Evolutionary conservation across 768 basidiomycete genomes (phyloP).

Genomic region (Jaapia argillacea): DNA sequence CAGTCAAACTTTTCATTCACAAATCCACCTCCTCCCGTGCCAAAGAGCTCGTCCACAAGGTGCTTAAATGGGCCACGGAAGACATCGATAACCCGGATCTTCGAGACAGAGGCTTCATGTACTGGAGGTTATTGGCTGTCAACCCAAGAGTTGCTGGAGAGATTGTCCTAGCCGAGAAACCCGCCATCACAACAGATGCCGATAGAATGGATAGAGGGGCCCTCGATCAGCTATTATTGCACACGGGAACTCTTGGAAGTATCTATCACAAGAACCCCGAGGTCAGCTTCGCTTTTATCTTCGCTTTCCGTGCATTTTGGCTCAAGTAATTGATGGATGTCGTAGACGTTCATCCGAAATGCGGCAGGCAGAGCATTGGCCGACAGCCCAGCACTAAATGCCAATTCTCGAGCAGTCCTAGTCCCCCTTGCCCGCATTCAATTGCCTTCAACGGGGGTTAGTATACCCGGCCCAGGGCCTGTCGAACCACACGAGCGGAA

Average conservation of each 20-base stretch:
- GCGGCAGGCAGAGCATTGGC: slow-evolving; percentile 73
- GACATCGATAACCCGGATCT: slow-evolving; percentile 98
- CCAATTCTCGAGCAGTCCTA: slow-evolving; percentile 64
- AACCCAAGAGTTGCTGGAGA: slow-evolving; percentile 83
- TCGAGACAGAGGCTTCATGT: slow-evolving; percentile 97
- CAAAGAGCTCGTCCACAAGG: slow-evolving; percentile 87
- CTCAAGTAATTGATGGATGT: slow-evolving; percentile 3
- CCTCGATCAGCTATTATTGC: slow-evolving; percentile 87
- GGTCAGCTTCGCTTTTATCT: slow-evolving; percentile 35
- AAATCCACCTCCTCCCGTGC: slow-evolving; percentile 74
- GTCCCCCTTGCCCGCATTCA: slow-evolving; percentile 47
- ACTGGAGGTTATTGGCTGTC: slow-evolving; percentile 94
- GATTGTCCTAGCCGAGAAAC: slow-evolving; percentile 89
- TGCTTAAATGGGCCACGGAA: slow-evolving; percentile 95
- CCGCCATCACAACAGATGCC: slow-evolving; percentile 94
- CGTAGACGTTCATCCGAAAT: slow-evolving; percentile 86
- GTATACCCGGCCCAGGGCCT: slow-evolving; percentile 56
- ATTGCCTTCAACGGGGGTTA: slow-evolving; percentile 33
- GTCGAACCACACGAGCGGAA: slow-evolving; percentile 30
- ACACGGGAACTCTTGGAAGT: slow-evolving; percentile 88
- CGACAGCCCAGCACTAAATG: slow-evolving; percentile 87
- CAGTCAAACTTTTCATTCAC: slow-evolving; percentile 93
- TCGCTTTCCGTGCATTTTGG: too few species aligned
- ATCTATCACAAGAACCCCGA: slow-evolving; percentile 99
- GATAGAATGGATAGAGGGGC: slow-evolving; percentile 96